Conservation (phyloP, 441 rosid species). For the Pelargonium myrrhifolium region DNA sequence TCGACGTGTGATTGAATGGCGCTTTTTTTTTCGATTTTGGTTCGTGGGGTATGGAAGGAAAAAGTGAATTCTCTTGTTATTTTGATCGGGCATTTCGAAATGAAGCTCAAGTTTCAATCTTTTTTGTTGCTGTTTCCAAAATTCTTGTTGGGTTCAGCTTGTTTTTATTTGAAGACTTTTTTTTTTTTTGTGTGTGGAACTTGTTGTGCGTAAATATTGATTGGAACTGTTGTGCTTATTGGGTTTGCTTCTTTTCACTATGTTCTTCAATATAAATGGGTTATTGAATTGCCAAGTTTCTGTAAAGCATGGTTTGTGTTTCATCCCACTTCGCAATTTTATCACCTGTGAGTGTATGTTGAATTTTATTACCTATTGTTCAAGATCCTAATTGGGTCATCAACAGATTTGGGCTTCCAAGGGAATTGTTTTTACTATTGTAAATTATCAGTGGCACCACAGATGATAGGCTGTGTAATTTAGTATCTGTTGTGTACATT, state of each 20-base stretch:
- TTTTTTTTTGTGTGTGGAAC: background rate
- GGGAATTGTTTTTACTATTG: background rate
- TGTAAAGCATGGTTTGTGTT: background rate
- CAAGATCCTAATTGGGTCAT: background rate
- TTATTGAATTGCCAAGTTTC: background rate
- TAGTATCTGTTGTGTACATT: slow-evolving; percentile 4
- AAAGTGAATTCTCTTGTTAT: background rate
- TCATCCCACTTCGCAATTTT: background rate
- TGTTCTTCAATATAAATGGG: background rate
- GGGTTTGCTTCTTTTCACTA: background rate
- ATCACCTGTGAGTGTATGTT: background rate
- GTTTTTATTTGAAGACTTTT: background rate
- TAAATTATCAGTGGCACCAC: background rate
- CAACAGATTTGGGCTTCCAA: background rate
- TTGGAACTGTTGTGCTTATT: background rate
- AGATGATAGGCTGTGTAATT: background rate
- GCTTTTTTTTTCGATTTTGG: background rate
- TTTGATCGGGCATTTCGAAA: background rate
- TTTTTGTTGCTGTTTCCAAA: background rate
- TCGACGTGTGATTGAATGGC: too few relatives aligned
- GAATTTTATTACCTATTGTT: slow-evolving; percentile 5
- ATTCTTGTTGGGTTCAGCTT: background rate
- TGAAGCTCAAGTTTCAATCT: background rate
- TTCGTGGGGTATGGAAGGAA: background rate
- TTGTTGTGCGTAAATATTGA: background rate